phyloP scores from a whole-genome alignment of 371 early-diverging fungal species.

The Lichtheimia hyalospora region DNA sequence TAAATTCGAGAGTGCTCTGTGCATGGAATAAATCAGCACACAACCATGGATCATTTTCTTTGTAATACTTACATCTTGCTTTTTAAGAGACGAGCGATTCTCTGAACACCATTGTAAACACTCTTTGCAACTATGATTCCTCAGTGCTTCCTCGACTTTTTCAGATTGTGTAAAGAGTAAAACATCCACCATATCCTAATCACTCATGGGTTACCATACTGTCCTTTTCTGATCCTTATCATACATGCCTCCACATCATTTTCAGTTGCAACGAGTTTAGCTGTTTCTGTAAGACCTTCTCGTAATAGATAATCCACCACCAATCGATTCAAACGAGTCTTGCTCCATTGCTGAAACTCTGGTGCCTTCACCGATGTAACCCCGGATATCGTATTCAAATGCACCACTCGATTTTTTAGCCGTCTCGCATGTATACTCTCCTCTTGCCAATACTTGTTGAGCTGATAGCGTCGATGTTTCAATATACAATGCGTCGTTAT shows the following conservation, averaged over 20 bases:
- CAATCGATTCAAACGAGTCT: constrained; percentile 79
- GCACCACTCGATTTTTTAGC: constrained; percentile 71
- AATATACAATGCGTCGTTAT: not conserved
- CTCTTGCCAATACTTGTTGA: constrained; percentile 78
- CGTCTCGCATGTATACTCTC: constrained; percentile 65
- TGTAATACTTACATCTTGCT: constrained; percentile 41
- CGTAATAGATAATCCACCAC: constrained; percentile 93
- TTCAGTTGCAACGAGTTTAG: constrained; percentile 64
- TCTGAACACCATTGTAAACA: constrained; percentile 93
- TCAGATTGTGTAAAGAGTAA: constrained; percentile 83
- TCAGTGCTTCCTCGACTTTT: constrained; percentile 77
- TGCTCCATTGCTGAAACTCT: constrained; percentile 80
- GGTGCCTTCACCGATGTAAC: constrained; percentile 63
- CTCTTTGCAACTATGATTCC: constrained; percentile 76
- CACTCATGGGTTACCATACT: not conserved
- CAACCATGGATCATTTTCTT: too few species aligned
- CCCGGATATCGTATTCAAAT: constrained; percentile 69
- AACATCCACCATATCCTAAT: constrained; percentile 84
- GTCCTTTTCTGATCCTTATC: not conserved
- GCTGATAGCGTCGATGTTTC: constrained; percentile 21
- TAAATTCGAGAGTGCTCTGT: constrained; percentile 92
- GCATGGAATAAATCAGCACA: not conserved
- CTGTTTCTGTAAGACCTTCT: constrained; percentile 78
- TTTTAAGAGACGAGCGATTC: constrained; percentile 82
- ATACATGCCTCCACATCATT: constrained; percentile 62